These are phyloP conservation scores for Eucalyptus polybractea DNA, from an alignment of 345 rosid species.

Conservation along the genomic window DNA sequence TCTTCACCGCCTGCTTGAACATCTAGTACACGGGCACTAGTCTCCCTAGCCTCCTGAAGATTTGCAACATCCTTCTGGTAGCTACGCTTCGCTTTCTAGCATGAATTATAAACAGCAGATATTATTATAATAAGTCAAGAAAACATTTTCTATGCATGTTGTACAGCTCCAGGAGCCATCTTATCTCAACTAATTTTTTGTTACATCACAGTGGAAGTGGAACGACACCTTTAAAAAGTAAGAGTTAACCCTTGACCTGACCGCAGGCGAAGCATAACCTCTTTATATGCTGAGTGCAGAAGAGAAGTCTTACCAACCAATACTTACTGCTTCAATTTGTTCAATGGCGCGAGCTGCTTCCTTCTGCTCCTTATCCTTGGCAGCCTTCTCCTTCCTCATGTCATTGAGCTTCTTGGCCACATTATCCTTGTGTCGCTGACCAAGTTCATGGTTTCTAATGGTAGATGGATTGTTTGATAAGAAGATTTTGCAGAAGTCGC, in stretches of 20 bases:
- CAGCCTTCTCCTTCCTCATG: conserved; percentile 69
- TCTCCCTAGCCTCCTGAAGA: conserved; percentile 48
- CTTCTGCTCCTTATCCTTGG: conserved; percentile 73
- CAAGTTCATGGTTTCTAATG: conserved; percentile 92
- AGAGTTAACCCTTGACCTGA: neutral
- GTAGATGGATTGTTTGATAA: conserved; percentile 71
- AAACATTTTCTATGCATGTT: neutral
- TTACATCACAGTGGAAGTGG: neutral
- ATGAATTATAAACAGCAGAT: neutral
- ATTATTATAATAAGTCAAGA: neutral
- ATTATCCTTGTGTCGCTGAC: conserved; percentile 65
- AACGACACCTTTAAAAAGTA: neutral
- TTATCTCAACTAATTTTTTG: neutral
- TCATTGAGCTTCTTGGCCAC: conserved; percentile 59
- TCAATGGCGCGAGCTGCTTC: conserved; percentile 58
- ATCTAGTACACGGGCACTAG: conserved; percentile 26
- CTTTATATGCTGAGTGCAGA: neutral
- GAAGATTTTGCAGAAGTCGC: conserved; percentile 88
- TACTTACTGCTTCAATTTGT: conserved; percentile 88
- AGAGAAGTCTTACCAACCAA: neutral
- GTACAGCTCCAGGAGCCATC: neutral
- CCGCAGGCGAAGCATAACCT: neutral
- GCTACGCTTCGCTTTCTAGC: conserved; percentile 87
- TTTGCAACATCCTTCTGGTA: conserved; percentile 82
- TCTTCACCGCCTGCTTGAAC: conserved; percentile 32